Conservation (phyloP, 768 basidiomycete species). For the Albatrellus ellisii region DNA sequence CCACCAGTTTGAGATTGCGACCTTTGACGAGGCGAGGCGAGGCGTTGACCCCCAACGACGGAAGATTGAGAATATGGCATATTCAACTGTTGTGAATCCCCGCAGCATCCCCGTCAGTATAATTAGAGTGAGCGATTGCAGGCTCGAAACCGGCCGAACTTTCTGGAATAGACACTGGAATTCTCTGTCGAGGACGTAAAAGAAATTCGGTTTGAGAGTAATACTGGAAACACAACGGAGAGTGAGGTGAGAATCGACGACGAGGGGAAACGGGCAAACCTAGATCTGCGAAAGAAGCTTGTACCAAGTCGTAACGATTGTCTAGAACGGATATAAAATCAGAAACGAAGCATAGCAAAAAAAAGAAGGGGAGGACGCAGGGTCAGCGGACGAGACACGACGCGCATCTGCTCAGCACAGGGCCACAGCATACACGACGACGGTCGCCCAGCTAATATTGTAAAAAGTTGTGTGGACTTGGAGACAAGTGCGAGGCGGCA, state of each 20-base stretch:
- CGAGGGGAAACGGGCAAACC: slow-evolving; percentile 2
- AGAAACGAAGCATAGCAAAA: slow-evolving; percentile 1
- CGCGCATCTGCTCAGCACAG: slow-evolving; percentile 3
- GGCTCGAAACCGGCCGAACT: not conserved
- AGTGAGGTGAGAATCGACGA: not conserved
- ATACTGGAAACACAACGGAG: not conserved
- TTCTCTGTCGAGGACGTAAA: not conserved
- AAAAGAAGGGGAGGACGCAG: not conserved
- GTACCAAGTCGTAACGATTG: not conserved
- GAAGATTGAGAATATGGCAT: slow-evolving; percentile 1
- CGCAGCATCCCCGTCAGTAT: slow-evolving; percentile 3
- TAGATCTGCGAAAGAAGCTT: not conserved
- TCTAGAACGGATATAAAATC: slow-evolving; percentile 2
- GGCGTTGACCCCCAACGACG: not conserved
- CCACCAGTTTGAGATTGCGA: not conserved
- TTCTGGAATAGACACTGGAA: slow-evolving; percentile 8
- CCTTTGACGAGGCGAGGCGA: slow-evolving; percentile 1
- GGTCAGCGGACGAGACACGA: slow-evolving; percentile 1
- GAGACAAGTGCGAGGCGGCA: not conserved
- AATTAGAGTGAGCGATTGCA: not conserved
- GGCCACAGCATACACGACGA: slow-evolving; percentile 1
- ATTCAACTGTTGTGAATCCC: not conserved
- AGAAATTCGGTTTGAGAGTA: not conserved
- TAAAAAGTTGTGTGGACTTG: not conserved
- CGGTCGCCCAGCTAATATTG: not conserved